phyloP scores from a whole-genome alignment of 2,329 filamentous ascomycete species.

The Cytospora mali region DNA sequence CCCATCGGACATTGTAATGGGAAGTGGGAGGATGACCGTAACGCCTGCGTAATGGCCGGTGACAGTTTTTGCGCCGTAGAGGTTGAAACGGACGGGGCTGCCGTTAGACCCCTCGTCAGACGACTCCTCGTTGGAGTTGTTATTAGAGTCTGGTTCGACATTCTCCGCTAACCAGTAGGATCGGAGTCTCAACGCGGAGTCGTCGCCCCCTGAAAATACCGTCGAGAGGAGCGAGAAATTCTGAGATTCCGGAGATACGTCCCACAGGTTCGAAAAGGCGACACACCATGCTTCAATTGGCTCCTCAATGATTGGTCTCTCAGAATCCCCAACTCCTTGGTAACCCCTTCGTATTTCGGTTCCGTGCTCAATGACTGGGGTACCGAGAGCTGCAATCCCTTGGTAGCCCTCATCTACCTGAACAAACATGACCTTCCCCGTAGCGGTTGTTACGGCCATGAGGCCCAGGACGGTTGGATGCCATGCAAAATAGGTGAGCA shows the following conservation, averaged over 20 bases:
- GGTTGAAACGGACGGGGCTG: background rate
- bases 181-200: constrained; percentile 61
- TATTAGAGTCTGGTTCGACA: background rate
- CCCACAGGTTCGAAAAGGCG: constrained; percentile 52
- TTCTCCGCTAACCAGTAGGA: constrained; percentile 29
- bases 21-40: constrained; percentile 78
- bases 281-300: constrained; percentile 75
- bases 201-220: constrained; percentile 75
- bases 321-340: constrained; percentile 36
- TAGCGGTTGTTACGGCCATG: constrained; percentile 72
- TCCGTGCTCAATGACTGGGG: constrained; percentile 50
- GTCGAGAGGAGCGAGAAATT: constrained; percentile 32
- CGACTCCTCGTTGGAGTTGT: background rate
- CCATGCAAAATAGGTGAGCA: constrained; percentile 77
- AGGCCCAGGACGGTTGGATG: constrained; percentile 58
- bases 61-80: constrained; percentile 26
- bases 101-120: background rate
- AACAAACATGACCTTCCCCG: constrained; percentile 63
- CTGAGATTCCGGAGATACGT: constrained; percentile 14
- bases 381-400: constrained; percentile 37
- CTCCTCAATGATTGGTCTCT: constrained; percentile 50
- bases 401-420: constrained; percentile 47
- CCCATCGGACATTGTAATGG: constrained; percentile 43
- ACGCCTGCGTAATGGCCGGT: constrained; percentile 75
- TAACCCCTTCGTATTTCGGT: constrained; percentile 65